These are phyloP conservation scores for Hygrocybe coccinea DNA, from an alignment of 768 basidiomycete genomes.

Conservation along the genomic window DNA sequence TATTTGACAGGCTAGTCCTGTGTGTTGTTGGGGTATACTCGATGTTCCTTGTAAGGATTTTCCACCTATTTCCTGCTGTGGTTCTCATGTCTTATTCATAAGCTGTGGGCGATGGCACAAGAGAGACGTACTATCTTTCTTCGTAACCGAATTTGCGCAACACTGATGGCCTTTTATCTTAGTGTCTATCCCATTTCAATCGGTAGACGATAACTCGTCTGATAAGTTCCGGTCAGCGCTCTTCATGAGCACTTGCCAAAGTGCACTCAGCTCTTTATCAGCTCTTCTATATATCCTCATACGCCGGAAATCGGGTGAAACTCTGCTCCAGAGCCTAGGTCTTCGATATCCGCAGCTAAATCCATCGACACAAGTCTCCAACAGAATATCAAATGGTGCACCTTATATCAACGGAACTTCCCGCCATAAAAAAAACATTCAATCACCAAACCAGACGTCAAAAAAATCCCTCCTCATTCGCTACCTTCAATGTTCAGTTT, in stretches of 20 bases:
- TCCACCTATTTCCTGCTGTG: neutral
- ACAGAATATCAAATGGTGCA: slow-evolving; percentile 25
- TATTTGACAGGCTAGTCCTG: slow-evolving; percentile 49
- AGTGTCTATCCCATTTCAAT: slow-evolving; percentile 85
- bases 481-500: slow-evolving; percentile 79
- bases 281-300: slow-evolving; percentile 72
- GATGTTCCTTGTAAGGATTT: slow-evolving; percentile 72
- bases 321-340: slow-evolving; percentile 56
- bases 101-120: slow-evolving; percentile 93
- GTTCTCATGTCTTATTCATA: slow-evolving; percentile 9
- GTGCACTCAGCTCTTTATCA: slow-evolving; percentile 68
- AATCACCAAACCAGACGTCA: slow-evolving; percentile 30
- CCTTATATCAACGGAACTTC: slow-evolving; percentile 27
- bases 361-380: slow-evolving; percentile 21
- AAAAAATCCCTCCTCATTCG: slow-evolving; percentile 54
- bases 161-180: slow-evolving; percentile 22
- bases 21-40: slow-evolving; percentile 89
- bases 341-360: slow-evolving; percentile 35
- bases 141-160: neutral
- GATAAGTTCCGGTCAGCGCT: slow-evolving; percentile 82
- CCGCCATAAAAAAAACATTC: slow-evolving; percentile 30
- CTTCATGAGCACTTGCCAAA: slow-evolving; percentile 83
- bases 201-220: slow-evolving; percentile 54
- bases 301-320: slow-evolving; percentile 50
- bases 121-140: slow-evolving; percentile 65